Percentiles rank a stretch among this genome's conserved stretches.
phyloP scores from a whole-genome alignment of 768 basidiomycete species.

The Artomyces pyxidatus region DNA sequence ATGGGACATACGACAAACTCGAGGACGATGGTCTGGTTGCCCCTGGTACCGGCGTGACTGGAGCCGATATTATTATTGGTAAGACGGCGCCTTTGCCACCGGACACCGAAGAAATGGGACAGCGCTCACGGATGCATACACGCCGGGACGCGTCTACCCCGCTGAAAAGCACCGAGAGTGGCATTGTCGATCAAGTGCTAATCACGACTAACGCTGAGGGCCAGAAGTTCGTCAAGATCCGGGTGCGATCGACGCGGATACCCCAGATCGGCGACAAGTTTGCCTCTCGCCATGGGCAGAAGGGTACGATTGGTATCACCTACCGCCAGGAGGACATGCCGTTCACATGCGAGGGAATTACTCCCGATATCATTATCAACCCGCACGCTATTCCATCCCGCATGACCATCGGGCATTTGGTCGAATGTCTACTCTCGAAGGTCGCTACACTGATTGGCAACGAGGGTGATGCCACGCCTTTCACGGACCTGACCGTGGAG shows the following conservation, averaged over 20 bases:
- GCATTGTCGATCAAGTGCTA: constrained; percentile 95
- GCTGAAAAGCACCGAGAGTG: constrained; percentile 95
- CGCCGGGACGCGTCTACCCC: constrained; percentile 96
- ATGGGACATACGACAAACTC: constrained; percentile 96
- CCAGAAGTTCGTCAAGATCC: constrained; percentile 97
- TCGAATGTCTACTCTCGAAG: constrained; percentile 95
- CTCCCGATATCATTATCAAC: constrained; percentile 96
- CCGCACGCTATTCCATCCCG: constrained; percentile 99
- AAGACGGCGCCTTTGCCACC: constrained; percentile 97
- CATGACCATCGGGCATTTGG: constrained; percentile 99
- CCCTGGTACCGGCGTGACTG: constrained; percentile 88
- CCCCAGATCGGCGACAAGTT: constrained; percentile 99
- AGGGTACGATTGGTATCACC: constrained; percentile 98
- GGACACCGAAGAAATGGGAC: constrained; percentile 95
- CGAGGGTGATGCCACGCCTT: constrained; percentile 98
- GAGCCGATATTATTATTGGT: constrained; percentile 98
- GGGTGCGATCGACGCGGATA: constrained; percentile 90
- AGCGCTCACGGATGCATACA: constrained; percentile 87
- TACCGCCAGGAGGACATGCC: constrained; percentile 99
- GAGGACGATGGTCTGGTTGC: constrained; percentile 95
- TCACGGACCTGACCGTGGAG: constrained; percentile 96
- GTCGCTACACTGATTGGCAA: constrained; percentile 93
- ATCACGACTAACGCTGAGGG: constrained; percentile 95
- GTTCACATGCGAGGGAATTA: constrained; percentile 94
- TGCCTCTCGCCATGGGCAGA: constrained; percentile 98